phyloP scores from a whole-genome alignment of 164 flowering plant genomes.

The Liquidambar formosana region DNA sequence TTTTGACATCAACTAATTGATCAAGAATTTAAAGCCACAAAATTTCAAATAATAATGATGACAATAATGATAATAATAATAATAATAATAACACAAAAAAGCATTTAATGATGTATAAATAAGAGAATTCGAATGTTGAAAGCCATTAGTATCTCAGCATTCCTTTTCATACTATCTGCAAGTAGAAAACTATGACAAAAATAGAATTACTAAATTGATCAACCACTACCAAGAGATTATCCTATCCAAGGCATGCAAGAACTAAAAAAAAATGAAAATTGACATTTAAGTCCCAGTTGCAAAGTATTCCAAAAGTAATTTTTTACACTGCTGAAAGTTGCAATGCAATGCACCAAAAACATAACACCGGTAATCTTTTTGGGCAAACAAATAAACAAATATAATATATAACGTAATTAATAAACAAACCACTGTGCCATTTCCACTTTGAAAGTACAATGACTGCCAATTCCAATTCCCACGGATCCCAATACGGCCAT shows the following conservation, averaged over 20 bases:
- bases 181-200: not conserved
- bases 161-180: not conserved
- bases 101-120: not conserved
- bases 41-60: not conserved
- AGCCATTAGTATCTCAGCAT: not conserved
- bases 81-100: not conserved
- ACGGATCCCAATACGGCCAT: conserved; percentile 44
- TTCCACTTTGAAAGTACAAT: conserved; percentile 49
- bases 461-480: conserved; percentile 47
- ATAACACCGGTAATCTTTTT: not conserved
- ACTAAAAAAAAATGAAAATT: not conserved
- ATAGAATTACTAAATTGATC: not conserved
- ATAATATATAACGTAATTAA: not conserved
- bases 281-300: not conserved
- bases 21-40: not conserved
- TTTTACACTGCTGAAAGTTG: not conserved
- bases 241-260: not conserved
- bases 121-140: not conserved
- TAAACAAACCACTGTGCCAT: conserved; percentile 57
- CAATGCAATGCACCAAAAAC: not conserved
- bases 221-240: not conserved
- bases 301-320: not conserved
- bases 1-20: too few relatives aligned
- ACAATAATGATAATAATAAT: too few relatives aligned
- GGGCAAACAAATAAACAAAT: not conserved